Conservation (phyloP, 2,329 filamentous ascomycete genomes). For the Graphium sp. region DNA sequence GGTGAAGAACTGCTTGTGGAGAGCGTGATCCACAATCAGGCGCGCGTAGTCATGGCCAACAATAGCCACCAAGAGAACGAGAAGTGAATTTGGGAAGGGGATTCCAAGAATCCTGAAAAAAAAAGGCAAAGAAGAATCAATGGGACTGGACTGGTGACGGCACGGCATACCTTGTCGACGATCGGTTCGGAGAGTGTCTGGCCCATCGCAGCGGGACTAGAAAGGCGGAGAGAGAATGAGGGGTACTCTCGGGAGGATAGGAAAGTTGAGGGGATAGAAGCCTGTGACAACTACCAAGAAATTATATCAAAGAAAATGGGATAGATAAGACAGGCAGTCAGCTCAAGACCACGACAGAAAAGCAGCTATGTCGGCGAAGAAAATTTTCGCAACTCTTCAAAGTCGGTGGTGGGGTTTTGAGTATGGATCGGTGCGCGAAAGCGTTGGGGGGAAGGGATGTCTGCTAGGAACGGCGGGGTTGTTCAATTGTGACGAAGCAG, state of each 20-base stretch:
- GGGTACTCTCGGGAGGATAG: slow-evolving; percentile 1
- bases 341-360: too few relatives aligned
- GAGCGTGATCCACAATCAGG: slow-evolving; percentile 5
- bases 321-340: too few relatives aligned
- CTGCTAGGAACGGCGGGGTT: too few relatives aligned
- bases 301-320: slow-evolving; percentile 2
- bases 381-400: slow-evolving; percentile 4
- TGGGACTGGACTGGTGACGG: slow-evolving; percentile 2
- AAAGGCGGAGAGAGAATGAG: slow-evolving; percentile 8
- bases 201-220: slow-evolving; percentile 51
- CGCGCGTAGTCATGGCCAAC: background rate
- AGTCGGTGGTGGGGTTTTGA: slow-evolving; percentile 1
- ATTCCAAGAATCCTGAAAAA: background rate
- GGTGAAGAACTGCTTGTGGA: background rate
- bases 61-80: background rate
- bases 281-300: too few relatives aligned
- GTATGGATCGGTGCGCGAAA: too few relatives aligned
- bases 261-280: too few relatives aligned
- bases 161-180: slow-evolving; percentile 77
- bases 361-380: slow-evolving; percentile 1
- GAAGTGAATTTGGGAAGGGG: background rate
- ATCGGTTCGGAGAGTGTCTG: slow-evolving; percentile 98
- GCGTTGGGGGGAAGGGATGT: too few relatives aligned
- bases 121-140: slow-evolving; percentile 1
- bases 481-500: too few relatives aligned